Evolutionary conservation across 306 rosid genomes (phyloP), one percentile per base, ranked within the genome.

Genomic region (Sindora glabra): DNA sequence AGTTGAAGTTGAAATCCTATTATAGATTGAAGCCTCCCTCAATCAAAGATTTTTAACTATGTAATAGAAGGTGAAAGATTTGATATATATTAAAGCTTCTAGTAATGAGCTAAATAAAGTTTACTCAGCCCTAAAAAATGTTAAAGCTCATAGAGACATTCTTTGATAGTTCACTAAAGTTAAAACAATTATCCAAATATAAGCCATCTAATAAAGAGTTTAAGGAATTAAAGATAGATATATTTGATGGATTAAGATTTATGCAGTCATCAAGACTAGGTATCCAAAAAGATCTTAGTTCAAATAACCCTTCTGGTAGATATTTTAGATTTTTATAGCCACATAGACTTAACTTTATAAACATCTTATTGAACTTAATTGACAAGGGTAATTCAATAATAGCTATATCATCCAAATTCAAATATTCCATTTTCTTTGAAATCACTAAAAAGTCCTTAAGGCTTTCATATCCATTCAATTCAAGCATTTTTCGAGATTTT

Each of bases 401-500:
- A 19, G 17, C 29, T 0, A 11, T 59, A 7, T 1, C 48, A 19
- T 23, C 4, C 9, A 60, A 69, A 24, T 3, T 10, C 17, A 69
- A 51, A 44, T 18, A 22, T 8, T 45, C 51, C 56, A 60, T 69
- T 14, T 30, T 59, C 23, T 32, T 23, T 10, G 62, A 23, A 3
- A 39, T 39, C 40, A 50, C 13, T 40, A 62, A 52, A 60, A 69
- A 50, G 16, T 69, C 56, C 37, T 30, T 32, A 5, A 69, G 24
- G 22, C 62, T 50, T 7, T 39, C 14, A 23, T 68, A 69, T 10
- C 33, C 13, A 51, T 1, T 0, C 29, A 60, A 62, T 22, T 8
- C 1, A 7, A 74, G 36, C 0, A 0, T 0, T n/a, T 0, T 0
- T 0, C 60, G 74, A 50, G 36, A 27, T 12, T 8, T 29, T 6